A percentile compares a stretch with the other conserved stretches of the same genome.
Conservation (phyloP, 2,329 filamentous ascomycete species). For the Fusarium cyanostomum region DNA sequence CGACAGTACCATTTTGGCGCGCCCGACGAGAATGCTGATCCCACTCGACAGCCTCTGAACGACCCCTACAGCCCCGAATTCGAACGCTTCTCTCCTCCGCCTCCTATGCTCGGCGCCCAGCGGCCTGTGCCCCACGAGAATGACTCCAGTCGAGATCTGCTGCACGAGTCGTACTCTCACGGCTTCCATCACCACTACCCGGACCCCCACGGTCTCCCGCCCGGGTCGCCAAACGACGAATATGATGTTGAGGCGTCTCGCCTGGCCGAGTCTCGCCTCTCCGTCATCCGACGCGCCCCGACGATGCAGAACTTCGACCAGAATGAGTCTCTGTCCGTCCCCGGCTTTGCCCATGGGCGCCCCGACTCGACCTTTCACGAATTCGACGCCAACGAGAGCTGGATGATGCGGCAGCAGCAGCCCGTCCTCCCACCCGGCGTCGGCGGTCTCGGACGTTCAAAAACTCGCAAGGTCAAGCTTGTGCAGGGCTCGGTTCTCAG, state of each 20-base stretch:
- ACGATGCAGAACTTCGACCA: slow-evolving; percentile 30
- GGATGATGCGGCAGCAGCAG: slow-evolving; percentile 39
- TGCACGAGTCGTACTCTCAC: slow-evolving; percentile 26
- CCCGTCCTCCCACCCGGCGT: background rate
- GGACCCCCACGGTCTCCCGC: slow-evolving; percentile 11
- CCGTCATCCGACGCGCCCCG: slow-evolving; percentile 23
- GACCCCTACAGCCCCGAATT: slow-evolving; percentile 28
- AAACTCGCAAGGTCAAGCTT: slow-evolving; percentile 40
- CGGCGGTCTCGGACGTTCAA: slow-evolving; percentile 36
- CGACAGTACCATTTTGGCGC: slow-evolving; percentile 34
- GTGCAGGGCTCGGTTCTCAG: slow-evolving; percentile 41
- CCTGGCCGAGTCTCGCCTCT: slow-evolving; percentile 26
- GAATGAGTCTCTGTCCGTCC: slow-evolving; percentile 20
- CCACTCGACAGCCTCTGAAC: slow-evolving; percentile 24
- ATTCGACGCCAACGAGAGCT: slow-evolving; percentile 36
- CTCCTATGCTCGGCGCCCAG: slow-evolving; percentile 25
- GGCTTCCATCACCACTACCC: slow-evolving; percentile 28
- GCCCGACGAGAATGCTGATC: slow-evolving; percentile 15
- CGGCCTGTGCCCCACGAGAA: slow-evolving; percentile 28
- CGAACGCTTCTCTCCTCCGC: slow-evolving; percentile 25
- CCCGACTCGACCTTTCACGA: slow-evolving; percentile 35
- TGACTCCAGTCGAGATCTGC: slow-evolving; percentile 29
- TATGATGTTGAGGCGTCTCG: slow-evolving; percentile 33
- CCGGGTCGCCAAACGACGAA: slow-evolving; percentile 22
- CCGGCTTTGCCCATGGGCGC: slow-evolving; percentile 30